phyloP scores from a whole-genome alignment of 2,329 filamentous ascomycete species.

The Diaporthe batatas region DNA sequence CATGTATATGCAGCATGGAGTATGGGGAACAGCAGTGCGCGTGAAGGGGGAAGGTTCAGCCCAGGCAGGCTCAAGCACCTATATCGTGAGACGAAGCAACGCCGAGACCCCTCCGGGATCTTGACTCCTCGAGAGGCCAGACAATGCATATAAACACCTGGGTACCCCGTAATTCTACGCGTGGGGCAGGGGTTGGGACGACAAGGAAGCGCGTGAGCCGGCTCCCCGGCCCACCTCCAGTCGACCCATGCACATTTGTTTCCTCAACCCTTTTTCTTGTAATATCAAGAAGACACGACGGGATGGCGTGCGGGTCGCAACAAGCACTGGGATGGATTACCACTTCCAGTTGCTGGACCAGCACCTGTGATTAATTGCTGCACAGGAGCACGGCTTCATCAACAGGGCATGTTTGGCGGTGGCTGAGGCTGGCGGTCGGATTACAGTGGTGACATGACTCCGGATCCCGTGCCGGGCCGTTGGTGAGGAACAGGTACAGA shows the following conservation, averaged over 20 bases:
- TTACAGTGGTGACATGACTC: constrained; percentile 1
- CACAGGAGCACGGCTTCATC: constrained; percentile 1
- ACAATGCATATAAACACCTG: not conserved
- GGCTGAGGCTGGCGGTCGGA: not conserved
- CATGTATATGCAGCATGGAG: no score
- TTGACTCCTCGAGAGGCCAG: constrained; percentile 15
- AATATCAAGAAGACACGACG: constrained; percentile 12
- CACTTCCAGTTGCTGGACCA: not conserved
- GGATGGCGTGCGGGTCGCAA: constrained; percentile 29
- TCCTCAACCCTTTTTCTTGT: not conserved
- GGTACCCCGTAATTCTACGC: not conserved
- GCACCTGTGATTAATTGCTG: not conserved
- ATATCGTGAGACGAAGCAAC: constrained; percentile 26
- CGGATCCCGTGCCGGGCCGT: constrained; percentile 28
- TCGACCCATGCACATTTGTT: not conserved
- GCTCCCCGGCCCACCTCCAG: not conserved
- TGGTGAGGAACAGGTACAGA: not conserved
- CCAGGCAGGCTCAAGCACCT: constrained; percentile 33
- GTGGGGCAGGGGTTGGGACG: not conserved
- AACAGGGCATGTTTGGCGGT: not conserved
- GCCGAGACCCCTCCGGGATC: constrained; percentile 21
- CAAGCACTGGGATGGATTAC: not conserved
- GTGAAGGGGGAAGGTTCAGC: not conserved
- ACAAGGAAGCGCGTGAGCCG: not conserved
- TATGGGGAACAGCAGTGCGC: not conserved